These are phyloP conservation scores for Cutaneotrichosporon arboriforme DNA, from an alignment of 1,284 basidiomycete genomes.

Conservation along the genomic window DNA sequence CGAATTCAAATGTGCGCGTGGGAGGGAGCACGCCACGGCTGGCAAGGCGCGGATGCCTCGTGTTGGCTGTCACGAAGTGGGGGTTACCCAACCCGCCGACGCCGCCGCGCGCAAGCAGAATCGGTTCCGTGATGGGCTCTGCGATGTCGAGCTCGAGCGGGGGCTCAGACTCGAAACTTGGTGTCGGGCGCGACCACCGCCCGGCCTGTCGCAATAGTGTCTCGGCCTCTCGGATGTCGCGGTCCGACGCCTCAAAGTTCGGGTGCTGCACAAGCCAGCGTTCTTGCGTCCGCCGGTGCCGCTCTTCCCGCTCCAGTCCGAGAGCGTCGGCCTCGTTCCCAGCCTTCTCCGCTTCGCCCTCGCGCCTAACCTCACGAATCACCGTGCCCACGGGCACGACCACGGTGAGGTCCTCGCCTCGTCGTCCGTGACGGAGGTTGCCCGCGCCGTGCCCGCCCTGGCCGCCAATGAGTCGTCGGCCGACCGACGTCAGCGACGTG, in stretches of 20 bases:
- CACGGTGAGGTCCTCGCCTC: constrained; percentile 65
- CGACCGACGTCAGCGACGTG: constrained; percentile 68
- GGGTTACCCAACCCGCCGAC: constrained; percentile 85
- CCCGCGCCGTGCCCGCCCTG: constrained; percentile 70
- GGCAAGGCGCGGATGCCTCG: constrained; percentile 71
- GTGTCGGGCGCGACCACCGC: constrained; percentile 42
- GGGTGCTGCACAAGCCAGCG: constrained; percentile 77
- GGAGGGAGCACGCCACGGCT: constrained; percentile 76
- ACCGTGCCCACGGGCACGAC: constrained; percentile 83
- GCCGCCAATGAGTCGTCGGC: constrained; percentile 62
- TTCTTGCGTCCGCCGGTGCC: constrained; percentile 54
- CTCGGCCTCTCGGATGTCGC: constrained; percentile 67
- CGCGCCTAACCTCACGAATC: constrained; percentile 64
- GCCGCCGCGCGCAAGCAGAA: constrained; percentile 74
- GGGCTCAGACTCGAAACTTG: constrained; percentile 42
- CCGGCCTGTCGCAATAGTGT: constrained; percentile 59
- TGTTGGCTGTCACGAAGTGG: constrained; percentile 56
- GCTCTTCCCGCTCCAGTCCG: constrained; percentile 20
- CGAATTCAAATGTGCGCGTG: constrained; percentile 74
- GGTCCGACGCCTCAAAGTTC: constrained; percentile 56
- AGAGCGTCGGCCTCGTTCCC: constrained; percentile 46
- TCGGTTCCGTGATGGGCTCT: constrained; percentile 52
- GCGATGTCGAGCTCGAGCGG: constrained; percentile 62
- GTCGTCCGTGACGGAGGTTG: constrained; percentile 74
- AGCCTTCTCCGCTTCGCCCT: constrained; percentile 55